Evolutionary conservation across 2,329 filamentous ascomycete genomes (phyloP).

Genomic region (Pseudogymnoascus sp.): DNA sequence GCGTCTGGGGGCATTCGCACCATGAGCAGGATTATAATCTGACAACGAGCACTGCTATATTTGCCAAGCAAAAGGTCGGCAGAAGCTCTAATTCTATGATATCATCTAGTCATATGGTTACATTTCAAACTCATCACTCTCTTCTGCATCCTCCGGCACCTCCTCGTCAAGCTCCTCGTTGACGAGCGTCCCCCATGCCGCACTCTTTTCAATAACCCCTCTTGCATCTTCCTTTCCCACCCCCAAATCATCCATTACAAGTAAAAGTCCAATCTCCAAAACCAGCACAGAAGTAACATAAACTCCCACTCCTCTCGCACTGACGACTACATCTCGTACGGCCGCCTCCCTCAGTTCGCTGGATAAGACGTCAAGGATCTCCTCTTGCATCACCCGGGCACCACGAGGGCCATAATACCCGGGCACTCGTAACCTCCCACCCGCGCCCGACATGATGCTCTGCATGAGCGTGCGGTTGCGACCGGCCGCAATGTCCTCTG

Average conservation of each 20-base stretch:
- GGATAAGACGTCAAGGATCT: slow-evolving; percentile 55
- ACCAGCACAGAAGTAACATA: slow-evolving; percentile 73
- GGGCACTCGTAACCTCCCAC: slow-evolving; percentile 33
- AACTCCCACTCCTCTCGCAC: slow-evolving; percentile 56
- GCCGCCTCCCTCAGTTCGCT: slow-evolving; percentile 54
- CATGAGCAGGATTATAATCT: no score
- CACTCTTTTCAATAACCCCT: slow-evolving; percentile 22
- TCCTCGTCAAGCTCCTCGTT: slow-evolving; percentile 48
- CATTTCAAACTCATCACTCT: slow-evolving; percentile 23
- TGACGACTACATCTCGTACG: slow-evolving; percentile 57
- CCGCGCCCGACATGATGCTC: slow-evolving; percentile 41
- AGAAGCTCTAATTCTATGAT: not conserved
- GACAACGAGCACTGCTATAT: not conserved
- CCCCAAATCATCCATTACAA: slow-evolving; percentile 54
- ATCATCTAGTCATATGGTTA: not conserved
- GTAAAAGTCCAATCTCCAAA: slow-evolving; percentile 53
- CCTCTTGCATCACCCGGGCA: slow-evolving; percentile 63
- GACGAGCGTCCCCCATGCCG: slow-evolving; percentile 21
- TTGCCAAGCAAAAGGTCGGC: not conserved
- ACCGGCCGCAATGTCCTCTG: slow-evolving; percentile 47
- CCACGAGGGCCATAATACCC: slow-evolving; percentile 82
- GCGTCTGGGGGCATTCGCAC: no score
- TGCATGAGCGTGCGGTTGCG: slow-evolving; percentile 53
- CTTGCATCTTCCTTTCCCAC: slow-evolving; percentile 36
- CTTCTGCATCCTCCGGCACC: slow-evolving; percentile 49